These are phyloP conservation scores for Pezizomycotina sp. DNA, from an alignment of 2,329 filamentous ascomycete genomes.

Conservation along the genomic window DNA sequence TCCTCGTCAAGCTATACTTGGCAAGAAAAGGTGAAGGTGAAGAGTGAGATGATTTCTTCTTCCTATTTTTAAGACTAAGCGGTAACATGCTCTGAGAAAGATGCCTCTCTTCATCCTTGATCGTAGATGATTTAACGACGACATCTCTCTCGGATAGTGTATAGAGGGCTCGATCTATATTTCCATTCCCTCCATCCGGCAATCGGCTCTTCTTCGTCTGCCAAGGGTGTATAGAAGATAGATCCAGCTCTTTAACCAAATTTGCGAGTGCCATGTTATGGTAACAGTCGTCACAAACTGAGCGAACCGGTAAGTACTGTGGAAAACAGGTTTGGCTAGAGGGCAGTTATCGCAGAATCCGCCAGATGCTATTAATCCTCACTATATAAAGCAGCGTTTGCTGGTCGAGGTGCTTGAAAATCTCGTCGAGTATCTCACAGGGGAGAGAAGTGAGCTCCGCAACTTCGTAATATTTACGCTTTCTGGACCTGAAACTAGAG, in stretches of 20 bases:
- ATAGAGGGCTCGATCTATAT: constrained; percentile 22
- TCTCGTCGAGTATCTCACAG: constrained; percentile 24
- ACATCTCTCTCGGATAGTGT: constrained; percentile 18
- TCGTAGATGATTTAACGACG: constrained; percentile 9
- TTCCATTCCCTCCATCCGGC: constrained; percentile 27
- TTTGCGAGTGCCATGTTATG: constrained; percentile 23
- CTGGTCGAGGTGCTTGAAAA: constrained; percentile 24
- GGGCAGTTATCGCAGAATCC: constrained; percentile 21
- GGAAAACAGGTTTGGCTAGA: constrained; percentile 24
- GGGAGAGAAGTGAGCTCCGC: constrained; percentile 23
- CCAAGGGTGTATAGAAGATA: constrained; percentile 19
- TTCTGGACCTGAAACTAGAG: constrained; percentile 23
- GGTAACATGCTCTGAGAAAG: too few species aligned
- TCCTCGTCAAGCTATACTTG: constrained; percentile 21
- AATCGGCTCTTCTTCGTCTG: constrained; percentile 21
- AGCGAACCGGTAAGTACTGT: constrained; percentile 25
- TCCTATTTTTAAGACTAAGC: too few species aligned
- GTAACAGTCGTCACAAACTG: constrained; percentile 26
- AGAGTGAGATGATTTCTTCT: constrained; percentile 17
- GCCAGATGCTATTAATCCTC: constrained; percentile 21
- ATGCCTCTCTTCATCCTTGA: too few species aligned
- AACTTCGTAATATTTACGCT: constrained; percentile 24
- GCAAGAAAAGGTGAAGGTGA: constrained; percentile 23
- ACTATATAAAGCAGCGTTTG: constrained; percentile 22
- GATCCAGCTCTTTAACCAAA: constrained; percentile 23